Conservation (phyloP, 2,329 filamentous ascomycete species). For the Colletotrichum navitas region DNA sequence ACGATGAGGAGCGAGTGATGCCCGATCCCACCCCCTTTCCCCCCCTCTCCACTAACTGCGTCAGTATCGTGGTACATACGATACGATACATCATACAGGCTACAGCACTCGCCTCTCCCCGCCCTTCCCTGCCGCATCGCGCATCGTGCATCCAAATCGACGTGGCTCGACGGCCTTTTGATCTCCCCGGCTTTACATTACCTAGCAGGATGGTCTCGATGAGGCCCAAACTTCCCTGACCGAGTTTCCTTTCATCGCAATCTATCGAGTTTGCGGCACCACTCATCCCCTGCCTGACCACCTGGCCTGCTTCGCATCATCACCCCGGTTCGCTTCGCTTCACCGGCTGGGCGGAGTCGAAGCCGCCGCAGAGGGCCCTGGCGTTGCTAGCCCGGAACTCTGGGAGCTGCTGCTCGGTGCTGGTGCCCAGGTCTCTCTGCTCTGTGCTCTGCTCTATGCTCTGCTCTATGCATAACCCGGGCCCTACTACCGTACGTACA, state of each 20-base stretch:
- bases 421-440: slow-evolving; percentile 9
- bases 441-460: slow-evolving; percentile 1
- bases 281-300: slow-evolving; percentile 35
- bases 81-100: not conserved
- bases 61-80: slow-evolving; percentile 33
- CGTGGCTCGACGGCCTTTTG: slow-evolving; percentile 38
- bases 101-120: slow-evolving; percentile 36
- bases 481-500: not conserved
- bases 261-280: slow-evolving; percentile 17
- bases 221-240: slow-evolving; percentile 40
- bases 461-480: slow-evolving; percentile 4
- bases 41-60: slow-evolving; percentile 31
- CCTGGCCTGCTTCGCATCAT: slow-evolving; percentile 33
- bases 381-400: slow-evolving; percentile 28
- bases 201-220: slow-evolving; percentile 41
- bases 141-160: slow-evolving; percentile 40
- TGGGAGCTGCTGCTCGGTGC: slow-evolving; percentile 8
- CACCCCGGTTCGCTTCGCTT: slow-evolving; percentile 38
- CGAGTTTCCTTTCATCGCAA: slow-evolving; percentile 39
- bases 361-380: slow-evolving; percentile 39
- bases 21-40: slow-evolving; percentile 38
- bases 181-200: slow-evolving; percentile 22
- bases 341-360: slow-evolving; percentile 42
- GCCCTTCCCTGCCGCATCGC: slow-evolving; percentile 40
- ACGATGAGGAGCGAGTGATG: slow-evolving; percentile 34